A percentile compares a stretch with the other conserved stretches of the same genome.
phyloP scores from a whole-genome alignment of 164 flowering plant species.

The Berberis thunbergii region DNA sequence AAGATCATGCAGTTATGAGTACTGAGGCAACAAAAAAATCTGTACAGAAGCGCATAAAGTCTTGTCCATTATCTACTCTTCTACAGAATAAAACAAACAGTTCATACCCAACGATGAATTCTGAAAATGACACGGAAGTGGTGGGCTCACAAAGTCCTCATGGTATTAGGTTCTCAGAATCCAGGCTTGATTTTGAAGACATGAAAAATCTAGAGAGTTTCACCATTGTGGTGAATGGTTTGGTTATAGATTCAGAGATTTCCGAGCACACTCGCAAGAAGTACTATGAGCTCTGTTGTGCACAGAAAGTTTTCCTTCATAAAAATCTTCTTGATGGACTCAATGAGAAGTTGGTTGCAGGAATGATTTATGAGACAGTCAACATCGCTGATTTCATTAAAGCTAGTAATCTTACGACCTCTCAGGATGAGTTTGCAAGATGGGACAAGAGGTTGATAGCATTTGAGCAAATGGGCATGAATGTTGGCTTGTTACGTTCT shows the following conservation, averaged over 20 bases:
- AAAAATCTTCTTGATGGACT: neutral
- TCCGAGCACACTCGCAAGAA: neutral
- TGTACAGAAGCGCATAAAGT: neutral
- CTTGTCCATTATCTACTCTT: neutral
- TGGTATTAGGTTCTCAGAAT: neutral
- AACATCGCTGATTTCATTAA: neutral
- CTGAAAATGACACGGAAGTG: neutral
- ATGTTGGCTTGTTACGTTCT: conserved; percentile 3
- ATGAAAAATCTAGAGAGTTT: conserved; percentile 1
- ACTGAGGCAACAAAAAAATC: neutral
- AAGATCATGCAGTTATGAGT: neutral
- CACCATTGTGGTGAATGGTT: neutral
- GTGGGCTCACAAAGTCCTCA: neutral
- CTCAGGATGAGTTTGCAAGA: neutral
- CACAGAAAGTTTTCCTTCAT: neutral
- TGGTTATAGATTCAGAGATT: neutral
- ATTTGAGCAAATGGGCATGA: conserved; percentile 4
- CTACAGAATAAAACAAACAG: neutral
- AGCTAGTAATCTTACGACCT: neutral
- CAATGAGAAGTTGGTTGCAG: neutral
- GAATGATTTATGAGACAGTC: neutral
- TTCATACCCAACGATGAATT: neutral
- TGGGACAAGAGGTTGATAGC: neutral
- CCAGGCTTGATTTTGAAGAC: neutral
- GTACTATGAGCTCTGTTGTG: conserved; percentile 4